Conservation (phyloP, 2,329 filamentous ascomycete species). For the Davidsoniella australis region DNA sequence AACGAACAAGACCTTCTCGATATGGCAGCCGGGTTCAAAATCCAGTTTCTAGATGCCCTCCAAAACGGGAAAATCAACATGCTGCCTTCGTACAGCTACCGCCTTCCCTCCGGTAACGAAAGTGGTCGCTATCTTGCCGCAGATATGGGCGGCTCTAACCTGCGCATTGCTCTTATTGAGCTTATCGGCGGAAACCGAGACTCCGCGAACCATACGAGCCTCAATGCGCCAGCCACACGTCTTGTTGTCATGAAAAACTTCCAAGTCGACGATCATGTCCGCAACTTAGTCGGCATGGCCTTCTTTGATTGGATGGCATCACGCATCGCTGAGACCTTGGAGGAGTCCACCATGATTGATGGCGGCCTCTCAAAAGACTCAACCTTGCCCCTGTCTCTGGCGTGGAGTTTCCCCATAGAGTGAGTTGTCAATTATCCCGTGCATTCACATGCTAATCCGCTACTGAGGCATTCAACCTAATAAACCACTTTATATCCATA, state of each 20-base stretch:
- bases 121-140: conserved; percentile 42
- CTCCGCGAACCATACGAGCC: conserved; percentile 24
- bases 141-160: conserved; percentile 53
- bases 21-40: conserved; percentile 33
- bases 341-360: conserved; percentile 11
- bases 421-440: conserved; percentile 22
- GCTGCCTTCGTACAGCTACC: conserved; percentile 49
- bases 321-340: conserved; percentile 39
- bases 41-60: conserved; percentile 37
- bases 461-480: too few relatives aligned
- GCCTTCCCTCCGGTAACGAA: conserved; percentile 43
- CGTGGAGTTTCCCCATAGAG: conserved; percentile 57
- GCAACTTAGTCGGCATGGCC: conserved; percentile 36
- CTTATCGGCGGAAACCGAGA: conserved; percentile 29
- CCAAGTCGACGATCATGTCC: conserved; percentile 38
- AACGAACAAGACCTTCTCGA: conserved; percentile 25
- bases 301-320: conserved; percentile 56
- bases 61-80: conserved; percentile 38
- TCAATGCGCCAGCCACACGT: conserved; percentile 25
- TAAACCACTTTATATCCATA: neutral
- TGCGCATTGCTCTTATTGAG: conserved; percentile 47
- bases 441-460: neutral
- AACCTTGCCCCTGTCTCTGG: conserved; percentile 40
- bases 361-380: conserved; percentile 19
- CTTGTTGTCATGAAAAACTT: conserved; percentile 31